These are phyloP conservation scores for Colletotrichum chlorophyti DNA, from an alignment of 2,329 filamentous ascomycete genomes.

Conservation along the genomic window DNA sequence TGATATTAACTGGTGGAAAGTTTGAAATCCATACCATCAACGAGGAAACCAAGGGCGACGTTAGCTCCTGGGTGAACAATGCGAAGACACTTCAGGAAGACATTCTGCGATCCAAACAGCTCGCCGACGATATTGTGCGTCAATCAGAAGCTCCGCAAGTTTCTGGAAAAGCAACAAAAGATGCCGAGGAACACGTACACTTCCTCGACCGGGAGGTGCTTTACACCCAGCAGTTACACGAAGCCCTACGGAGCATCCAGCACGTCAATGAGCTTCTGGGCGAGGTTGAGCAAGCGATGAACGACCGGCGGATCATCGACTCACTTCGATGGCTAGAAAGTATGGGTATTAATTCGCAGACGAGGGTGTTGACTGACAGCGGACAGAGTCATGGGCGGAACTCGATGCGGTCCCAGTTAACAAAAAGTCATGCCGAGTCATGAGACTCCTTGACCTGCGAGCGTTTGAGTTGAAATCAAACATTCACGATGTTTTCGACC, in stretches of 20 bases:
- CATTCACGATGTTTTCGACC: constrained; percentile 70
- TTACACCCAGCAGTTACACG: constrained; percentile 64
- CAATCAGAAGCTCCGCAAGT: constrained; percentile 71
- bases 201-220: constrained; percentile 64
- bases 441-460: constrained; percentile 70
- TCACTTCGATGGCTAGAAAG: constrained; percentile 64
- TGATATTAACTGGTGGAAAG: constrained; percentile 43
- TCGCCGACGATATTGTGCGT: constrained; percentile 81
- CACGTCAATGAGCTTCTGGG: constrained; percentile 67
- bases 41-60: constrained; percentile 77
- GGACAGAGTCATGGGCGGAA: constrained; percentile 60
- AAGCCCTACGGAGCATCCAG: constrained; percentile 57
- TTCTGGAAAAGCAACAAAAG: constrained; percentile 58
- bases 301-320: constrained; percentile 62
- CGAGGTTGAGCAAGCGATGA: constrained; percentile 63
- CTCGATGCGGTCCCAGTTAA: constrained; percentile 66
- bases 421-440: constrained; percentile 66
- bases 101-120: constrained; percentile 78
- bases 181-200: constrained; percentile 60
- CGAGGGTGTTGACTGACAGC: constrained; percentile 32
- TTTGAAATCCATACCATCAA: constrained; percentile 79
- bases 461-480: constrained; percentile 70
- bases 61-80: constrained; percentile 85
- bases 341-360: constrained; percentile 37
- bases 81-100: constrained; percentile 86